A percentile compares a stretch with the other conserved stretches of the same genome.
phyloP scores from a whole-genome alignment of 805 yeast genomes.

The Schizosaccharomyces lindneri region DNA sequence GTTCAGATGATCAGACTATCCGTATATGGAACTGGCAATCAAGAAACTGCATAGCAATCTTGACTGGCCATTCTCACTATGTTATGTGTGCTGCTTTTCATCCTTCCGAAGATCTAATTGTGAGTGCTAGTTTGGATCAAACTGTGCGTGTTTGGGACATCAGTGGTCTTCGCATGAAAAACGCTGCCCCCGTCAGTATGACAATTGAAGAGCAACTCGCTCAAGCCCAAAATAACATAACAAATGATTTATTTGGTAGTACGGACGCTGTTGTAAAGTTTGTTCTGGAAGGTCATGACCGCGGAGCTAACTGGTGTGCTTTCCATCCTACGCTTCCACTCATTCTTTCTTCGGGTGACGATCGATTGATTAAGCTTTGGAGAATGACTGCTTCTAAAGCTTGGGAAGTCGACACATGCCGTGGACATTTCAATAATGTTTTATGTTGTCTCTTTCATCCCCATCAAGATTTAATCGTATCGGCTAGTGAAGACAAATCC shows the following conservation, averaged over 20 bases:
- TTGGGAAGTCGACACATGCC: conserved; percentile 96
- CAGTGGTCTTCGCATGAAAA: conserved; percentile 78
- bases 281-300: conserved; percentile 90
- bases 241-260: conserved; percentile 68
- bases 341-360: conserved; percentile 90
- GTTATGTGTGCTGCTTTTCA: conserved; percentile 97
- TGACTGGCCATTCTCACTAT: conserved; percentile 95
- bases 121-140: conserved; percentile 87
- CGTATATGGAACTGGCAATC: conserved; percentile 99
- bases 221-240: conserved; percentile 20
- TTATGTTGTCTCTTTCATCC: conserved; percentile 82
- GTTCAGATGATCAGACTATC: conserved; percentile 94
- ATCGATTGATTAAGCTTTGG: conserved; percentile 85
- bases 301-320: conserved; percentile 96
- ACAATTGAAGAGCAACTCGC: conserved; percentile 22
- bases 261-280: conserved; percentile 86
- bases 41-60: conserved; percentile 84
- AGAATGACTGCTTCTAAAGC: conserved; percentile 93
- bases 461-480: conserved; percentile 66
- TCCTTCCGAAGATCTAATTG: conserved; percentile 80
- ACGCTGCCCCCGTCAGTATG: conserved; percentile 41
- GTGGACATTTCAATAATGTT: conserved; percentile 91
- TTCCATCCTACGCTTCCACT: conserved; percentile 93
- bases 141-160: conserved; percentile 99
- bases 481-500: conserved; percentile 90